Evolutionary conservation across 495 filamentous ascomycete species (phyloP).

Genomic region (Entonaema liquescens): DNA sequence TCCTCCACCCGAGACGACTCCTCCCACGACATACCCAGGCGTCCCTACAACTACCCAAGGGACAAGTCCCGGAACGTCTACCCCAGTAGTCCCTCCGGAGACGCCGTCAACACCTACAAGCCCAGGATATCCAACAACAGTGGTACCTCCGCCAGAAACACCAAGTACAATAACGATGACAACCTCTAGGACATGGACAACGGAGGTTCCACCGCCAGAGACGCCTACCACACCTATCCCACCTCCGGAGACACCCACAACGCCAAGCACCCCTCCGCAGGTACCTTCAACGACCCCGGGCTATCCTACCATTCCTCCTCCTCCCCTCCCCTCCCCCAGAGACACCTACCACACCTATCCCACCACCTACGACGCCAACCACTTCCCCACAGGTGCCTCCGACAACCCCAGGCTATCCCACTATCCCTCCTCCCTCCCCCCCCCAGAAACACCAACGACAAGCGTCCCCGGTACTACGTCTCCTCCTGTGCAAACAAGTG

Average conservation of each 20-base stretch:
- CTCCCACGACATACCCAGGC: no score
- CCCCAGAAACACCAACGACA: constrained; percentile 3
- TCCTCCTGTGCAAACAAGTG: constrained; percentile 7
- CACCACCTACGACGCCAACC: constrained; percentile 1
- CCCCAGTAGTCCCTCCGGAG: not conserved
- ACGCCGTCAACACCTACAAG: not conserved
- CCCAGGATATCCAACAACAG: not conserved
- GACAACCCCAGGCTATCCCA: not conserved
- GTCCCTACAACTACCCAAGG: no score
- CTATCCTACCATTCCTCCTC: constrained; percentile 1
- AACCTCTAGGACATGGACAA: not conserved
- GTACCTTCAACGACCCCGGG: not conserved
- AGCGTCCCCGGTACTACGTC: constrained; percentile 5
- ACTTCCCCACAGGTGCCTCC: constrained; percentile 4
- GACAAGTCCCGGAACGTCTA: not conserved
- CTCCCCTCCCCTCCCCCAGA: not conserved
- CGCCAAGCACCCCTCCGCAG: not conserved
- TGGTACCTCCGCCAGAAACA: constrained; percentile 7
- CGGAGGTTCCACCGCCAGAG: not conserved
- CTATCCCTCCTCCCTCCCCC: not conserved
- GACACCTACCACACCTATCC: constrained; percentile 2
- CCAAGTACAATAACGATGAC: not conserved
- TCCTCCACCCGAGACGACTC: no score
- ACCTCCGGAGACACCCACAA: constrained; percentile 5
- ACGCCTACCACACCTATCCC: not conserved